Conservation (phyloP, 108 stramenopile genomes). For the Skeletonema tropicum region DNA sequence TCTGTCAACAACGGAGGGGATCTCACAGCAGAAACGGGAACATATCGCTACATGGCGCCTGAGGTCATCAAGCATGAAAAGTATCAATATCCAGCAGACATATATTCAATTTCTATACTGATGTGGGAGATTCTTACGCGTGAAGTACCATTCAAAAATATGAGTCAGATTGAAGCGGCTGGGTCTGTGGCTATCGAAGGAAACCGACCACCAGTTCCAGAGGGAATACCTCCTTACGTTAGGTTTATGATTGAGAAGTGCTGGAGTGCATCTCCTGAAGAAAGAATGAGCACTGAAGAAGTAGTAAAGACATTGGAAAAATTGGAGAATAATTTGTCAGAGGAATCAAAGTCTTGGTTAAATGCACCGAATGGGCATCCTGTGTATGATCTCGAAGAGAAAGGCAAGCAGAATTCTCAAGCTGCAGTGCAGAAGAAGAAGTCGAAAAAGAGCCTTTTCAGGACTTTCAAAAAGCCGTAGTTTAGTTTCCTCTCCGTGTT, state of each 20-base stretch:
- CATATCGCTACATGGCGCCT: slow-evolving; percentile 73
- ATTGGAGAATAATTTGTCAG: slow-evolving; percentile 28
- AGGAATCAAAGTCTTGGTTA: slow-evolving; percentile 50
- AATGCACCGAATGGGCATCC: slow-evolving; percentile 62
- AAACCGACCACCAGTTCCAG: slow-evolving; percentile 60
- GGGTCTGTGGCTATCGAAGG: slow-evolving; percentile 60
- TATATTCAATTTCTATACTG: slow-evolving; percentile 70
- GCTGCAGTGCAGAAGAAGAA: slow-evolving; percentile 4
- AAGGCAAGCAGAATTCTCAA: no score
- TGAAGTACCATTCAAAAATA: slow-evolving; percentile 64
- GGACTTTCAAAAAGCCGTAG: no score
- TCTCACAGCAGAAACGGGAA: slow-evolving; percentile 77
- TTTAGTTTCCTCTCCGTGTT: no score
- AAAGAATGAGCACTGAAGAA: slow-evolving; percentile 45
- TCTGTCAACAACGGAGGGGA: slow-evolving; percentile 26
- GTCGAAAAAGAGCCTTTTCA: neutral
- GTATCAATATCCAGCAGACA: slow-evolving; percentile 69
- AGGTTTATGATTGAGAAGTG: slow-evolving; percentile 53
- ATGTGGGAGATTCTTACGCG: slow-evolving; percentile 74
- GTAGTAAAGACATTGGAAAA: slow-evolving; percentile 41
- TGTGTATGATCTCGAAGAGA: slow-evolving; percentile 41
- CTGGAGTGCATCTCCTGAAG: slow-evolving; percentile 61
- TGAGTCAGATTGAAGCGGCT: slow-evolving; percentile 68
- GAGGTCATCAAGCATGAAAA: slow-evolving; percentile 75
- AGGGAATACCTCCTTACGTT: slow-evolving; percentile 41